These are phyloP conservation scores for Pelargonium nanum DNA, from an alignment of 345 rosid species.

Conservation along the genomic window DNA sequence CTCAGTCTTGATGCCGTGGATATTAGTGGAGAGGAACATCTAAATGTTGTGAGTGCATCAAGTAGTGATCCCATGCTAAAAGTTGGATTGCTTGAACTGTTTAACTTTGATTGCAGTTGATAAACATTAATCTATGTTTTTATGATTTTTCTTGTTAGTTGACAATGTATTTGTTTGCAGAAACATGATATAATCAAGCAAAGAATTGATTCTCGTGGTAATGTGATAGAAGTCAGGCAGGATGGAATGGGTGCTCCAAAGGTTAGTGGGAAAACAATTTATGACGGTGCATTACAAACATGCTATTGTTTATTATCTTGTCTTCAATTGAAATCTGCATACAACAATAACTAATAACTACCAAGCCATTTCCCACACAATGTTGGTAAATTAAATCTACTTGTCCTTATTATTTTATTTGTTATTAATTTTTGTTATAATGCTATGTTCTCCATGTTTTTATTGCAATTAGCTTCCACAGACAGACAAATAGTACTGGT, in stretches of 20 bases:
- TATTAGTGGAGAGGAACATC: conserved; percentile 69
- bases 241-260: conserved; percentile 63
- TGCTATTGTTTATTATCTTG: neutral
- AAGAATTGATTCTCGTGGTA: conserved; percentile 47
- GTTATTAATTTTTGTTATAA: no score
- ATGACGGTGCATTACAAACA: neutral
- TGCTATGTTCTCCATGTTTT: neutral
- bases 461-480: no score
- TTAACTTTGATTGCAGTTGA: neutral
- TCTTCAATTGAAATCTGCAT: no score
- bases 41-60: conserved; percentile 44
- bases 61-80: no score
- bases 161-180: conserved; percentile 17
- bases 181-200: conserved; percentile 58
- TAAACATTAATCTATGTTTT: neutral
- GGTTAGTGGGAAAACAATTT: conserved; percentile 15
- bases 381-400: no score
- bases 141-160: neutral
- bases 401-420: neutral
- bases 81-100: neutral
- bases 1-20: conserved; percentile 74
- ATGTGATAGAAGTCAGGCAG: conserved; percentile 40
- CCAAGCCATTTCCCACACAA: no score
- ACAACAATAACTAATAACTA: no score
- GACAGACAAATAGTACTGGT: no score